These are phyloP conservation scores for Passiflora organensis DNA, from an alignment of 345 rosid genomes.

Conservation along the genomic window DNA sequence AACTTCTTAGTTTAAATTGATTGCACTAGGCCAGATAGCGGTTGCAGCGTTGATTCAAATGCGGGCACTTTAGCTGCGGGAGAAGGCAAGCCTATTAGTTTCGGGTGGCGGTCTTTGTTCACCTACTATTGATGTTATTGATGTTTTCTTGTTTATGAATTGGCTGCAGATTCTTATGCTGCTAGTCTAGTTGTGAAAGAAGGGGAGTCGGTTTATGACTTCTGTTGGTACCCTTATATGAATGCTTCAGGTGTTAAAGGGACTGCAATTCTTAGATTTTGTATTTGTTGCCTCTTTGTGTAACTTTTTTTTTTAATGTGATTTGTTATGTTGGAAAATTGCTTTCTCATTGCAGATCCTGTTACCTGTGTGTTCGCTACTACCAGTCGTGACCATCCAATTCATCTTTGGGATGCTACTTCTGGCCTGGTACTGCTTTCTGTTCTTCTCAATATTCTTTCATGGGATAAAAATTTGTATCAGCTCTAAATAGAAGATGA, in stretches of 20 bases:
- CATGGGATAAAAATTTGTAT: conserved; percentile 1
- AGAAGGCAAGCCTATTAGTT: conserved; percentile 30
- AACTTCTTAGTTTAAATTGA: neutral
- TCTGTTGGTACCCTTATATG: conserved; percentile 97
- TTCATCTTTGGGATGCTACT: conserved; percentile 95
- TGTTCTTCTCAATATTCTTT: neutral
- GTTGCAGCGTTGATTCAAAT: conserved; percentile 17
- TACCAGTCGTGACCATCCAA: conserved; percentile 89
- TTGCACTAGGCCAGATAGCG: conserved; percentile 44
- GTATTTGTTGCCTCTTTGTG: neutral
- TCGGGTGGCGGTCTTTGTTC: neutral
- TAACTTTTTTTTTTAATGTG: neutral
- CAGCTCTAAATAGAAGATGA: conserved; percentile 3
- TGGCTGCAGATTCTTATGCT: conserved; percentile 61
- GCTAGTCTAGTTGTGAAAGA: conserved; percentile 59
- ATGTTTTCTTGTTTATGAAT: conserved; percentile 5
- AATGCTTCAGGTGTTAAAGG: conserved; percentile 56
- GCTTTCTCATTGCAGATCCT: conserved; percentile 50
- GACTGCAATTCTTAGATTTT: neutral
- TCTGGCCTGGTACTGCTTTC: conserved; percentile 69
- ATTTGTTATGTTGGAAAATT: conserved; percentile 11
- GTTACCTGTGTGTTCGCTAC: conserved; percentile 83
- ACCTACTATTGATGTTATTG: neutral
- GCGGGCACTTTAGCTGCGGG: conserved; percentile 23
- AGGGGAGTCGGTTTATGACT: conserved; percentile 92